A percentile compares a stretch with the other conserved stretches of the same genome.
Evolutionary conservation across 1,139 yeast species (phyloP).

Genomic region (Suhomyces bolitotheri): DNA sequence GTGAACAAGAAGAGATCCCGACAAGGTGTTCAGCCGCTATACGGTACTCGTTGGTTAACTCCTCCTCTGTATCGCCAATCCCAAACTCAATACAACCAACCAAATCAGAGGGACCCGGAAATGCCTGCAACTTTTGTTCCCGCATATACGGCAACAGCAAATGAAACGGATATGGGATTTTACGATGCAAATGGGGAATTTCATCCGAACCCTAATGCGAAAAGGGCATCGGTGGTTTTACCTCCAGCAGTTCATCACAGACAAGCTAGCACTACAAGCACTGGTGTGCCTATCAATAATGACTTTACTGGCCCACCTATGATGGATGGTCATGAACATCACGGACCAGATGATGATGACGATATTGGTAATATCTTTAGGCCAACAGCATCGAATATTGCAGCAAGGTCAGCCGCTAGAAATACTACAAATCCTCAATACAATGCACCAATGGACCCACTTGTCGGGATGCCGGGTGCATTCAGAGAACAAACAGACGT

Average conservation of each 20-base stretch:
- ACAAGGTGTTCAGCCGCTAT: constrained; percentile 67
- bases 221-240: constrained; percentile 17
- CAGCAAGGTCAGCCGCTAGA: too few relatives aligned
- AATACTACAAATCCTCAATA: constrained; percentile 3
- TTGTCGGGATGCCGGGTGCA: too few relatives aligned
- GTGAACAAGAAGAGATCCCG: constrained; percentile 60
- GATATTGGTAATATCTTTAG: constrained; percentile 9
- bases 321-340: constrained; percentile 14
- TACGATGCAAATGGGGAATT: constrained; percentile 70
- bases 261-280: constrained; percentile 13
- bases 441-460: constrained; percentile 10
- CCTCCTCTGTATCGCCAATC: constrained; percentile 86
- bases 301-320: constrained; percentile 7
- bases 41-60: constrained; percentile 88
- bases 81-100: constrained; percentile 58
- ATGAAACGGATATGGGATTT: constrained; percentile 75
- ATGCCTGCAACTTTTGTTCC: constrained; percentile 55
- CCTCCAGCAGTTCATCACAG: constrained; percentile 18
- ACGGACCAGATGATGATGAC: constrained; percentile 1
- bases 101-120: constrained; percentile 35
- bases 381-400: constrained; percentile 6
- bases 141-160: constrained; percentile 62
- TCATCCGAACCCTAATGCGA: constrained; percentile 36
- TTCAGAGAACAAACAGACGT: too few relatives aligned
- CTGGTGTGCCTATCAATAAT: constrained; percentile 14